Base-by-base conservation (phyloP, 2,329 filamentous ascomycete species). In the Fusarium odoratissimum region DNA sequence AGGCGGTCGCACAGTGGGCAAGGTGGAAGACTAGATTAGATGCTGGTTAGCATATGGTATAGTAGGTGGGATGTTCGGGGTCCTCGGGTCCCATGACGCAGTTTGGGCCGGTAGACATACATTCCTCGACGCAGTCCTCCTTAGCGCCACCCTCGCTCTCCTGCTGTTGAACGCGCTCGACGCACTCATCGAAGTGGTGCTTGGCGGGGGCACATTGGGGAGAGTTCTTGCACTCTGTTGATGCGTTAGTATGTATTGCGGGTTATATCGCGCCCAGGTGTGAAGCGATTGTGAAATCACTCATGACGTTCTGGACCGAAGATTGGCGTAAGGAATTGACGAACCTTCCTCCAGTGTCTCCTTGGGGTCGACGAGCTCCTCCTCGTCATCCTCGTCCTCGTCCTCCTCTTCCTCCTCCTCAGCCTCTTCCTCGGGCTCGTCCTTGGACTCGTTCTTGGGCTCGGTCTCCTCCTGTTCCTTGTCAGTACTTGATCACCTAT, bases 61-160 rank as follows among this genome's bases (percentile, higher is more conserved):
- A 31, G 30, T 33, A 31, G 49, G 38, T 23, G 45, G 33, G 31
- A 55, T 56, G n/a, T 44, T 52, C 44, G 44, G n/a, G 54, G 54
- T 52, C 30, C 49, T 33, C 19, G n/a, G 28, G 51, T 30, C 60
- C 64, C 64, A 67, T 64, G 59, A 61, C 60, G 54, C 52, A 57
- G 60, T 44, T 52, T 56, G 56, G 28, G 58, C 35, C 49, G 55
- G 38, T 60, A 41, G 64, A 62, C 60, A 91, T 92, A 98, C 96
- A 99, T 89, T 99, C 96, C 89, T 99, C 96, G 77, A 98, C 94
- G 80, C 96, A 99, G 87, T 98, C 95, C 90, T 99, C 96, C 80
- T 93, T 91, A 79, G 91, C 86, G 62, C 87, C 91, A 78, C 92
- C 91, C 74, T 92, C 89, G 77, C 92, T 90, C 80, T 94, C 90